phyloP scores from a whole-genome alignment of 1,284 basidiomycete species.

The Exobasidium cylindrosporum region DNA sequence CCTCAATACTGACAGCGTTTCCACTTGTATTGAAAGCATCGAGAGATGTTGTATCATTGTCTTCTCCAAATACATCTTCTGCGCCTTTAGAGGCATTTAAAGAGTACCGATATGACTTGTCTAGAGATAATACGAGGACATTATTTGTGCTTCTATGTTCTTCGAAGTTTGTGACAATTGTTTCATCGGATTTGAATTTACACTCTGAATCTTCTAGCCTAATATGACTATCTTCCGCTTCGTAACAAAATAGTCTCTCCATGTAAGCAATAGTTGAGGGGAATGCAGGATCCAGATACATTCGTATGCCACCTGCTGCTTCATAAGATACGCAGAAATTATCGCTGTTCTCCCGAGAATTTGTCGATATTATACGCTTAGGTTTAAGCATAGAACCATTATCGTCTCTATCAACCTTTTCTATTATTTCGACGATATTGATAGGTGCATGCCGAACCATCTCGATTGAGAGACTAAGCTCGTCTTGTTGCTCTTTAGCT shows the following conservation, averaged over 20 bases:
- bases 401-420: slow-evolving; percentile 1
- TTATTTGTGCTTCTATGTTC: not conserved
- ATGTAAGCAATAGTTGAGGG: slow-evolving; percentile 38
- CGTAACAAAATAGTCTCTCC: slow-evolving; percentile 36
- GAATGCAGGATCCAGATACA: slow-evolving; percentile 34
- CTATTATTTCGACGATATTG: slow-evolving; percentile 20
- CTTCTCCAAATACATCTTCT: not conserved
- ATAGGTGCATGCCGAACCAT: slow-evolving; percentile 50
- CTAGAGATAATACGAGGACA: not conserved
- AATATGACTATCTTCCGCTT: slow-evolving; percentile 21
- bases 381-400: not conserved
- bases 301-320: slow-evolving; percentile 16
- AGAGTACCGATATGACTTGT: not conserved
- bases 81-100: not conserved
- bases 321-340: not conserved
- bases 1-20: not conserved
- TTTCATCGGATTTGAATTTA: too few species aligned
- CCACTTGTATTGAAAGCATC: not conserved
- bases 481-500: slow-evolving; percentile 27
- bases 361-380: not conserved
- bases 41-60: not conserved
- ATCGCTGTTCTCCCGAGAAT: not conserved
- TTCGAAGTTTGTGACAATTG: not conserved
- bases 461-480: slow-evolving; percentile 46
- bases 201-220: too few species aligned